A percentile compares a stretch with the other conserved stretches of the same genome.
Evolutionary conservation across 495 filamentous ascomycete genomes (phyloP).

Genomic region (Chaetomium fimeti): DNA sequence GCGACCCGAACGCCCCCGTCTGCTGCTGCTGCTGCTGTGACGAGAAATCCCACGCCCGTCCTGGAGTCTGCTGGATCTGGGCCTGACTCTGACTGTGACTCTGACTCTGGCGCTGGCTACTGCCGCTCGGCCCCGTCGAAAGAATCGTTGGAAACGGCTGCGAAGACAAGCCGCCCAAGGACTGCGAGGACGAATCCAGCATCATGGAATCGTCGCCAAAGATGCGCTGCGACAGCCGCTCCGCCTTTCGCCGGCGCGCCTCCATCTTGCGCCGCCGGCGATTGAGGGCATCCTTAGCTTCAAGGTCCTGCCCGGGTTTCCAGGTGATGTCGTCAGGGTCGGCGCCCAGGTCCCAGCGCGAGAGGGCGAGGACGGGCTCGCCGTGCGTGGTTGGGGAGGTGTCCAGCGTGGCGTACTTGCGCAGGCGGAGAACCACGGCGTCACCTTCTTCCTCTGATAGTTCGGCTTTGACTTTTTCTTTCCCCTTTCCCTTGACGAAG

Average conservation of each 20-base stretch:
- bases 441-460: constrained; percentile 12
- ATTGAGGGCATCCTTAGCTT: constrained; percentile 22
- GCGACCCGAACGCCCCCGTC: constrained; percentile 5
- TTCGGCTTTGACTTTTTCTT: neutral
- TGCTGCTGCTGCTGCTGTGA: neutral
- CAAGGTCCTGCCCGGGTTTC: constrained; percentile 20
- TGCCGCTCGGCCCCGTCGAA: constrained; percentile 3
- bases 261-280: constrained; percentile 20
- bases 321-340: constrained; percentile 26
- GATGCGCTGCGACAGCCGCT: constrained; percentile 27
- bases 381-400: constrained; percentile 1
- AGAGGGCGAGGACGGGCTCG: constrained; percentile 22
- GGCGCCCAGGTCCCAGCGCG: constrained; percentile 27
- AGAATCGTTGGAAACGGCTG: constrained; percentile 15
- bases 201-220: constrained; percentile 17
- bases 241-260: constrained; percentile 21
- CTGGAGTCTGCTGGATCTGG: neutral
- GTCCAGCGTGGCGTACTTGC: constrained; percentile 29
- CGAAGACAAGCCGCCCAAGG: neutral
- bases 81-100: constrained; percentile 16
- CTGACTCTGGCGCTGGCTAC: constrained; percentile 9
- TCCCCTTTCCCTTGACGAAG: constrained; percentile 10
- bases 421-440: constrained; percentile 23
- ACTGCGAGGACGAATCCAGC: constrained; percentile 4
- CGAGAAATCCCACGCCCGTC: constrained; percentile 11